Conservation (phyloP, 768 basidiomycete genomes). For the Leccinum obscurum region DNA sequence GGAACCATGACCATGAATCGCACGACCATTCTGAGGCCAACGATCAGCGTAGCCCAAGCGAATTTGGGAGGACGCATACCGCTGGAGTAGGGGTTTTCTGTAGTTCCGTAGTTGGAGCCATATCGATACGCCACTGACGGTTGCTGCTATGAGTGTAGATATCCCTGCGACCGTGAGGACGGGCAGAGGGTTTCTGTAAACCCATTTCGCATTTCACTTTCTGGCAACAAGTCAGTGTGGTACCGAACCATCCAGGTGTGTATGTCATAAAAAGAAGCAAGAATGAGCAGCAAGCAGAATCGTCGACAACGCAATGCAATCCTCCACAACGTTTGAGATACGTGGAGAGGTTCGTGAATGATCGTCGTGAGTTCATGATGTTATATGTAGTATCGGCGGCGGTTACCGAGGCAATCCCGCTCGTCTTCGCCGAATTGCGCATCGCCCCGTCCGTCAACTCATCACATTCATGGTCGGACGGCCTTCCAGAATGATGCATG, state of each 20-base stretch:
- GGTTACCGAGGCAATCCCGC: no score
- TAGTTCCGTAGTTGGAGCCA: slow-evolving; percentile 85
- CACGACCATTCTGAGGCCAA: slow-evolving; percentile 71
- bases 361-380: background rate
- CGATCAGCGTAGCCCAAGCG: background rate
- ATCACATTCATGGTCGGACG: slow-evolving; percentile 18
- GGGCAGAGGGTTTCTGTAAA: background rate
- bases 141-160: slow-evolving; percentile 66
- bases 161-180: slow-evolving; percentile 57
- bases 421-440: background rate
- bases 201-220: background rate
- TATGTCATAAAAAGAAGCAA: background rate
- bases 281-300: background rate
- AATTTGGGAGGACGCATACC: slow-evolving; percentile 41
- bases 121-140: slow-evolving; percentile 74
- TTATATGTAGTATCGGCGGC: background rate
- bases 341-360: background rate
- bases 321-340: background rate
- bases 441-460: background rate
- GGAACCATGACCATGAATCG: slow-evolving; percentile 98
- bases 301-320: background rate
- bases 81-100: slow-evolving; percentile 74
- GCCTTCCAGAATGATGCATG: slow-evolving; percentile 36
- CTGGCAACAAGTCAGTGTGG: background rate
- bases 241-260: background rate